Conservation (phyloP, 345 rosid genomes). For the Excoecaria cochinchinensis region DNA sequence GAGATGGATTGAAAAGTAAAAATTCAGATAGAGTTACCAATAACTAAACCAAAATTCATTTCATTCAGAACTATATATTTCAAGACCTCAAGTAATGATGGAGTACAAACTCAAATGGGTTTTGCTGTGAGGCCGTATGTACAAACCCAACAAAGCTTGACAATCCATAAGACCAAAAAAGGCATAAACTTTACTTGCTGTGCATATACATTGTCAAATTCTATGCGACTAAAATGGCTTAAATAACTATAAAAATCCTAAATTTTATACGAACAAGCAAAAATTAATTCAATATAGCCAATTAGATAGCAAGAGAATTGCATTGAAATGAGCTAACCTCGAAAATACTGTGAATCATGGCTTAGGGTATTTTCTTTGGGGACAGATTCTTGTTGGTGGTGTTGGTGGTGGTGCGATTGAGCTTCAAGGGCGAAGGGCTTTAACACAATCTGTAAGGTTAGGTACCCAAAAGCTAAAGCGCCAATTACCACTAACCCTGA, state of each 20-base stretch:
- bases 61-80: too few species aligned
- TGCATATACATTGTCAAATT: too few species aligned
- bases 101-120: not conserved
- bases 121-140: not conserved
- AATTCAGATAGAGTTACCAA: too few species aligned
- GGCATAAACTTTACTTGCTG: not conserved
- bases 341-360: conserved; percentile 5
- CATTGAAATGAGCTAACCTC: conserved; percentile 11
- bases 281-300: not conserved
- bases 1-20: not conserved
- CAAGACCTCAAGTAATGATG: too few species aligned
- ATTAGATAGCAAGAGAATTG: not conserved
- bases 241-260: not conserved
- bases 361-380: not conserved
- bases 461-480: conserved; percentile 69
- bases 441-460: conserved; percentile 60
- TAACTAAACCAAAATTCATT: too few species aligned
- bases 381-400: not conserved
- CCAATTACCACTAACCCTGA: conserved; percentile 60
- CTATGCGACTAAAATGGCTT: too few species aligned
- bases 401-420: conserved; percentile 25
- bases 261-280: not conserved
- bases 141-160: too few species aligned
- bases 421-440: conserved; percentile 65
- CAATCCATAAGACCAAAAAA: not conserved